phyloP scores from a whole-genome alignment of 495 filamentous ascomycete genomes.

The Hypoxylon rickii region DNA sequence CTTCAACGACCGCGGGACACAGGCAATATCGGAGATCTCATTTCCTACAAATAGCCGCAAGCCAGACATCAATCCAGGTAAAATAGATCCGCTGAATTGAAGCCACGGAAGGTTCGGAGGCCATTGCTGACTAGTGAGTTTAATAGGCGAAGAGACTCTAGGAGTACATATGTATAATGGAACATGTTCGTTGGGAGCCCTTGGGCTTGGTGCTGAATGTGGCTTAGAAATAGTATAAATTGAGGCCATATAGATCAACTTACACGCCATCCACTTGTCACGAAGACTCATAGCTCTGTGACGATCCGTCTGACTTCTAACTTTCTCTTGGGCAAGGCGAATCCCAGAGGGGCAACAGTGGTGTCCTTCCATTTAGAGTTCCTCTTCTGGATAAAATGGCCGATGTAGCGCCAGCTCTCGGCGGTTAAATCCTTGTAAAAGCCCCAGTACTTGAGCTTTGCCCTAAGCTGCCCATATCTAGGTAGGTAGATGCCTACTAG shows the following conservation, averaged over 20 bases:
- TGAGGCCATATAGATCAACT: background rate
- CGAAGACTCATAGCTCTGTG: conserved; percentile 2
- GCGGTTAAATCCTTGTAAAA: conserved; percentile 4
- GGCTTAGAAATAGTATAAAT: background rate
- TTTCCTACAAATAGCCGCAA: conserved; percentile 1
- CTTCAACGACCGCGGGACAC: background rate
- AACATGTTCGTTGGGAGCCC: background rate
- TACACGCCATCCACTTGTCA: background rate
- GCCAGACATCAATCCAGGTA: conserved; percentile 4
- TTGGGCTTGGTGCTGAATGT: background rate
- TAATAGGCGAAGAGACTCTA: background rate
- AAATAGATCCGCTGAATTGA: conserved; percentile 1
- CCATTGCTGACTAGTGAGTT: background rate
- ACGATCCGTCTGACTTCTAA: background rate
- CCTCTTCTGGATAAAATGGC: conserved; percentile 4
- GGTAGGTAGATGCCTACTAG: background rate
- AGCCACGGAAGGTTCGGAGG: conserved; percentile 12
- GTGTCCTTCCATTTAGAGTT: conserved; percentile 1
- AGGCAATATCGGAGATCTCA: background rate
- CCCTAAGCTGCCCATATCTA: background rate
- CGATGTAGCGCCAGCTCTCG: conserved; percentile 7
- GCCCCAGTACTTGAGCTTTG: conserved; percentile 9
- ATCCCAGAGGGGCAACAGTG: conserved; percentile 1
- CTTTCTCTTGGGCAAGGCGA: background rate
- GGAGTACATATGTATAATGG: conserved; percentile 13